These are phyloP conservation scores for Collybiopsis luxurians DNA, from an alignment of 768 basidiomycete species.

Conservation along the genomic window DNA sequence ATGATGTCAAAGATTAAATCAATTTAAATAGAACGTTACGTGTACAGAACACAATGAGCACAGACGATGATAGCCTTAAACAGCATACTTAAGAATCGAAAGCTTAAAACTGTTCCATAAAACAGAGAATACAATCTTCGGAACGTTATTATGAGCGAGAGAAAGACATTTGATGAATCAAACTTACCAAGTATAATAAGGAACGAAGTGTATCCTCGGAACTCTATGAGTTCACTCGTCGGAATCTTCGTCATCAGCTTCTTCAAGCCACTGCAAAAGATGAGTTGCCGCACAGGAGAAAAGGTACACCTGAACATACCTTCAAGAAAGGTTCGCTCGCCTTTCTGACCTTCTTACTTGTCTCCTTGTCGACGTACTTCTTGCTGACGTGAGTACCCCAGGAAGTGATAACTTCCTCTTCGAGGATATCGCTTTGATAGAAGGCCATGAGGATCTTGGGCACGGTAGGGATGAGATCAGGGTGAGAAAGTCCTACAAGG, in stretches of 20 bases:
- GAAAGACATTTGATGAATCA: no score
- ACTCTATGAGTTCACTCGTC: slow-evolving; percentile 27
- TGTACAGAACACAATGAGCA: no score
- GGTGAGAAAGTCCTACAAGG: slow-evolving; percentile 69
- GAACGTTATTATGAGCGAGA: no score
- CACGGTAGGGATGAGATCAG: slow-evolving; percentile 66
- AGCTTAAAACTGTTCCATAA: no score
- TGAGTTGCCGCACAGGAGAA: neutral
- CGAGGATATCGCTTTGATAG: slow-evolving; percentile 90
- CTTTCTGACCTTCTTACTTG: slow-evolving; percentile 93
- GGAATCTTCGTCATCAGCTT: slow-evolving; percentile 81
- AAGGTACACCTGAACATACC: slow-evolving; percentile 36
- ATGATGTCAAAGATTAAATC: no score
- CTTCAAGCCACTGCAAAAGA: slow-evolving; percentile 70
- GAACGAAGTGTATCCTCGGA: neutral
- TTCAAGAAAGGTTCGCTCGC: slow-evolving; percentile 95
- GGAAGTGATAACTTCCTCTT: slow-evolving; percentile 84
- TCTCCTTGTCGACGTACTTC: slow-evolving; percentile 95
- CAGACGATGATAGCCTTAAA: no score
- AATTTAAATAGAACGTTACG: no score
- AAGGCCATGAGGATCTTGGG: slow-evolving; percentile 94
- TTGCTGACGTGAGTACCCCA: slow-evolving; percentile 98
- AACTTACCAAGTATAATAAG: neutral
- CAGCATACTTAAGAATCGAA: no score
- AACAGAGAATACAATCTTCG: no score